Evolutionary conservation across 176 grass and related monocot genomes (phyloP).

Genomic region (Oryza longistaminata): DNA sequence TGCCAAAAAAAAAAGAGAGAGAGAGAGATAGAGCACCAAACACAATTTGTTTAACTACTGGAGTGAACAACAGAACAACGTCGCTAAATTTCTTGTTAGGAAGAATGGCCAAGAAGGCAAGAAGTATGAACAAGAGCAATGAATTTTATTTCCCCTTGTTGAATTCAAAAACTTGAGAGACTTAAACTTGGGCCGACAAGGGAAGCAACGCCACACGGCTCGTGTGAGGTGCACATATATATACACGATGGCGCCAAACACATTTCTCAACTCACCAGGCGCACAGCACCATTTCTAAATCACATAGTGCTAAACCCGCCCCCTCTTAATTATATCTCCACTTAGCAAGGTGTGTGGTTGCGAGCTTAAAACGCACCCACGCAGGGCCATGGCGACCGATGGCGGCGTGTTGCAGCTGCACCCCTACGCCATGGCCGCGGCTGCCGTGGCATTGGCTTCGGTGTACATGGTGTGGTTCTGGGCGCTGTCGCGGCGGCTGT

Average conservation of each 20-base stretch:
- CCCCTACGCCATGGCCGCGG: constrained; percentile 23
- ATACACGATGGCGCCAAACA: constrained; percentile 51
- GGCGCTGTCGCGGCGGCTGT: constrained; percentile 60
- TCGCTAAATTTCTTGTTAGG: constrained; percentile 44
- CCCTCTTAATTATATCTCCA: constrained; percentile 32
- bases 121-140: constrained; percentile 60
- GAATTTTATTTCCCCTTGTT: not conserved
- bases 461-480: constrained; percentile 85
- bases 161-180: constrained; percentile 50
- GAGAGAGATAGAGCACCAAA: constrained; percentile 8
- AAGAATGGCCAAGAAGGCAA: constrained; percentile 54
- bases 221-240: constrained; percentile 45
- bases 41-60: constrained; percentile 21
- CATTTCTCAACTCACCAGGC: constrained; percentile 65
- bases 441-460: constrained; percentile 43
- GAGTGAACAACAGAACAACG: constrained; percentile 40
- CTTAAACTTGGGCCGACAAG: constrained; percentile 34
- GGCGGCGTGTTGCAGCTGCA: constrained; percentile 9
- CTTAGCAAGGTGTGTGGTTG: not conserved
- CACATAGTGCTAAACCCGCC: constrained; percentile 24
- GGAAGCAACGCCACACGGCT: constrained; percentile 39
- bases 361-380: constrained; percentile 45
- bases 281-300: constrained; percentile 39
- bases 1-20: not conserved
- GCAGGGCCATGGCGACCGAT: constrained; percentile 26